Conservation (phyloP, 2,329 filamentous ascomycete species). For the Sporothrix luriei region DNA sequence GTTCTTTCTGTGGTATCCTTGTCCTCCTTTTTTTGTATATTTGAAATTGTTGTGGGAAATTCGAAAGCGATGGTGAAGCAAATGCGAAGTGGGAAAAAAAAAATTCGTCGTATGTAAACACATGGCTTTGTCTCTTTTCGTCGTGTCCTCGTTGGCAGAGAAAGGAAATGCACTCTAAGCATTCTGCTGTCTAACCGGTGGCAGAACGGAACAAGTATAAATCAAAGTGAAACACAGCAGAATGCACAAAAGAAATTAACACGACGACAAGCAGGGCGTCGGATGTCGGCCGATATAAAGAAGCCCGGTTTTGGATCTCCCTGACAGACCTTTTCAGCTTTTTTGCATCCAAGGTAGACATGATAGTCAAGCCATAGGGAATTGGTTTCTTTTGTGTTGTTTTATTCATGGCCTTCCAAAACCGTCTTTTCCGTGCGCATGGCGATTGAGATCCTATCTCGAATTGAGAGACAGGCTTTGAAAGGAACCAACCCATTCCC, state of each 20-base stretch:
- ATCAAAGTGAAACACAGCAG: background rate
- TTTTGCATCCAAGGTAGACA: background rate
- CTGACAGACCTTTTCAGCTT: conserved; percentile 6
- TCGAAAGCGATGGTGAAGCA: background rate
- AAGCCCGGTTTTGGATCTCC: background rate
- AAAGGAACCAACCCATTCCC: conserved; percentile 66
- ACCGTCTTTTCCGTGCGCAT: background rate
- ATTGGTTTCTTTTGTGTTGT: background rate
- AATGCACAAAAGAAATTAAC: background rate
- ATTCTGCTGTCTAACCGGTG: conserved; percentile 33
- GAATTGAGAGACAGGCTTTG: conserved; percentile 71
- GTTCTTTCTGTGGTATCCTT: background rate
- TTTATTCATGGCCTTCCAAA: background rate
- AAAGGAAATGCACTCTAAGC: conserved; percentile 33
- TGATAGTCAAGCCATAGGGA: background rate
- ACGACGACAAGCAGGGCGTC: background rate
- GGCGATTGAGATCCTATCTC: conserved; percentile 30
- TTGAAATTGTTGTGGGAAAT: conserved; percentile 7
- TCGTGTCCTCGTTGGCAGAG: conserved; percentile 31
- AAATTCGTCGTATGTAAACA: conserved; percentile 21
- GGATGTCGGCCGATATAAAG: background rate
- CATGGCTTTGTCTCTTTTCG: conserved; percentile 25
- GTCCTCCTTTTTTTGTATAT: conserved; percentile 19
- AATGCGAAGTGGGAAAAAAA: background rate
- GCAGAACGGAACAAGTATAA: conserved; percentile 25